Percentiles rank a stretch among this genome's conserved stretches.
phyloP scores from a whole-genome alignment of 73 alveolate species.

The Paramecium tetraurelia region DNA sequence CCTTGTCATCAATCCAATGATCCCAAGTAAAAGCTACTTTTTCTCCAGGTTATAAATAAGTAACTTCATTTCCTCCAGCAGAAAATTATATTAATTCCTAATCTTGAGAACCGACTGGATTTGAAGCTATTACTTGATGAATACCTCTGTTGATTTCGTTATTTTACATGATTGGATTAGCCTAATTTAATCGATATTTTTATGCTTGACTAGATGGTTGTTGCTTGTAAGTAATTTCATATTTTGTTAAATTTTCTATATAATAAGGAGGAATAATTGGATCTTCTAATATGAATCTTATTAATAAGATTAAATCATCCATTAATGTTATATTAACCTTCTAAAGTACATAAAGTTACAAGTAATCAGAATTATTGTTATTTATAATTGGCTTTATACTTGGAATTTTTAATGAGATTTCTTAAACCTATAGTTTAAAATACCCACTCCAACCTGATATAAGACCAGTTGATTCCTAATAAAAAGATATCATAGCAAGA shows the following conservation, averaged over 20 bases:
- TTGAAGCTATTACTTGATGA: neutral
- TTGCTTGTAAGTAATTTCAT: conserved; percentile 2
- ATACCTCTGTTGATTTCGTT: conserved; percentile 24
- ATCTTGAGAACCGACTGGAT: neutral
- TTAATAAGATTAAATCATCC: conserved; percentile 41
- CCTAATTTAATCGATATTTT: neutral
- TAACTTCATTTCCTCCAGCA: conserved; percentile 45
- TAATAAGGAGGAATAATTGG: conserved; percentile 32
- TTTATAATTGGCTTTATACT: neutral
- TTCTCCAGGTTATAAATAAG: conserved; percentile 32
- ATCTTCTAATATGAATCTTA: conserved; percentile 39
- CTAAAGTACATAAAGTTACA: neutral
- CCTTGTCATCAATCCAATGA: conserved; percentile 63
- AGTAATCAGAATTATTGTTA: neutral
- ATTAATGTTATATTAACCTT: conserved; percentile 39
- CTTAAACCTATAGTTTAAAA: conserved; percentile 1
- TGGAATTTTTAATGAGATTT: conserved; percentile 24
- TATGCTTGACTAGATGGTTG: neutral
- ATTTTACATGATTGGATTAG: conserved; percentile 18
- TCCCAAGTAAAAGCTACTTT: conserved; percentile 61
- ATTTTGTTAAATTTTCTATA: conserved; percentile 35
- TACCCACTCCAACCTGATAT: conserved; percentile 52
- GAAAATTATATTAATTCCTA: neutral
- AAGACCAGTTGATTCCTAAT: conserved; percentile 17
- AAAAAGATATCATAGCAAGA: conserved; percentile 8